Conservation (phyloP, 2,329 filamentous ascomycete species). For the Monosporascus sp. region DNA sequence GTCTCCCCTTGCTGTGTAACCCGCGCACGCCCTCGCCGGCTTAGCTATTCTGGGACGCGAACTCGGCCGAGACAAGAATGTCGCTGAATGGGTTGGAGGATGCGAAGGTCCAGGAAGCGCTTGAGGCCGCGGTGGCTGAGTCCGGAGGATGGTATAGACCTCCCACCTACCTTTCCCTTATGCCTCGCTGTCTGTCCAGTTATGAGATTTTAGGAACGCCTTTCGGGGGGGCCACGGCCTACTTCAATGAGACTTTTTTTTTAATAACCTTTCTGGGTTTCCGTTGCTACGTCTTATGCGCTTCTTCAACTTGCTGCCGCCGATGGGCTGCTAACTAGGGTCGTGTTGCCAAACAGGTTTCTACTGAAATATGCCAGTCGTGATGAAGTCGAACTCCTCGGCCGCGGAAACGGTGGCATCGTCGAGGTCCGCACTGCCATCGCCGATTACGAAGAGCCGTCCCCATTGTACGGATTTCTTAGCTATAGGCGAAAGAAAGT, state of each 20-base stretch:
- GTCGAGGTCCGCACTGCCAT: slow-evolving; percentile 77
- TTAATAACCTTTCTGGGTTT: too few relatives aligned
- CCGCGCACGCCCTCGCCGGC: too few relatives aligned
- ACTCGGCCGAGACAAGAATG: slow-evolving; percentile 47
- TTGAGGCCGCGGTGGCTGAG: slow-evolving; percentile 73
- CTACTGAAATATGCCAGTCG: slow-evolving; percentile 85
- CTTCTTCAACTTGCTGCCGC: too few relatives aligned
- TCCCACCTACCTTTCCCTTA: slow-evolving; percentile 2
- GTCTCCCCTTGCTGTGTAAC: too few relatives aligned
- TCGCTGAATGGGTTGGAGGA: slow-evolving; percentile 93
- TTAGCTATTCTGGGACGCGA: too few relatives aligned
- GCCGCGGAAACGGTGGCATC: slow-evolving; percentile 74
- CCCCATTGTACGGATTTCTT: slow-evolving; percentile 87
- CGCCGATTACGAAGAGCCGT: slow-evolving; percentile 72
- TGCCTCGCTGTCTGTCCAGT: too few relatives aligned
- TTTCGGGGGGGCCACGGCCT: too few relatives aligned
- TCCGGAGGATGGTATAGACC: slow-evolving; percentile 84
- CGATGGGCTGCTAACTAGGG: too few relatives aligned
- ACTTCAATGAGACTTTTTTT: too few relatives aligned
- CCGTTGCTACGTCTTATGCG: too few relatives aligned
- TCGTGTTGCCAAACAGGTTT: slow-evolving; percentile 58
- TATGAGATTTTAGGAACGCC: too few relatives aligned
- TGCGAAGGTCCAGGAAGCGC: slow-evolving; percentile 74
- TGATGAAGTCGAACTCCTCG: slow-evolving; percentile 79
- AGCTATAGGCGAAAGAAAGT: slow-evolving; percentile 87